phyloP scores from a whole-genome alignment of 2,329 filamentous ascomycete genomes.

The Ceratocystis cubensis region DNA sequence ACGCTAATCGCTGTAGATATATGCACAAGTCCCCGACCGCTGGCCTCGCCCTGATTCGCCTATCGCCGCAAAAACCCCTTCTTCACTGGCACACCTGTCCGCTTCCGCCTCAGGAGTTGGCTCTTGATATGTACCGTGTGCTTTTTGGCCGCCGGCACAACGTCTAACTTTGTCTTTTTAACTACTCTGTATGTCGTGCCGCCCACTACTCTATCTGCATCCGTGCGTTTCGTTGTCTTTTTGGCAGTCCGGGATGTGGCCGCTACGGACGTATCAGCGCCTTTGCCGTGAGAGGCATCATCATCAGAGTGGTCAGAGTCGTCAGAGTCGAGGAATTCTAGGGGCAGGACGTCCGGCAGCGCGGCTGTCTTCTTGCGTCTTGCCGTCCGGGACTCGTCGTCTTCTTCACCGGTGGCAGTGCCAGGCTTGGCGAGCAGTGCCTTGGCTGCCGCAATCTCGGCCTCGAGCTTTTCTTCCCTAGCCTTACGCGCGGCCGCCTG shows the following conservation, averaged over 20 bases:
- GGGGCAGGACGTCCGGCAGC: constrained; percentile 38
- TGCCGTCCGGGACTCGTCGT: background rate
- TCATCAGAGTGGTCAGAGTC: constrained; percentile 28
- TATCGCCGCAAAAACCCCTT: constrained; percentile 34
- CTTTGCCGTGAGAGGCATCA: constrained; percentile 22
- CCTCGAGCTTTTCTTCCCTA: constrained; percentile 24
- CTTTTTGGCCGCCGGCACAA: constrained; percentile 39
- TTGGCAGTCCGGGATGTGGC: constrained; percentile 27
- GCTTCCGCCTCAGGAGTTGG: constrained; percentile 35
- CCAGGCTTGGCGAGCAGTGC: constrained; percentile 21
- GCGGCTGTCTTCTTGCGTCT: constrained; percentile 15
- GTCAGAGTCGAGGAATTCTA: constrained; percentile 43
- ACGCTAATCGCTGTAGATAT: too few species aligned
- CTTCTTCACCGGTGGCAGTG: background rate
- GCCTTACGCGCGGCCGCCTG: constrained; percentile 41
- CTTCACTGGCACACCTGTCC: constrained; percentile 29
- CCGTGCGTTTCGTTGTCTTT: constrained; percentile 25
- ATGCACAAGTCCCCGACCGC: background rate
- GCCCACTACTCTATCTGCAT: constrained; percentile 39
- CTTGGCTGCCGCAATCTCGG: constrained; percentile 20
- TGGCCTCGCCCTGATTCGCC: background rate
- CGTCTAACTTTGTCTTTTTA: constrained; percentile 33
- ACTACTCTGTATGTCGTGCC: constrained; percentile 42
- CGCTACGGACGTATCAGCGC: constrained; percentile 12
- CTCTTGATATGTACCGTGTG: constrained; percentile 34